These are phyloP conservation scores for Penicillium paneum DNA, from an alignment of 2,329 filamentous ascomycete genomes.

Conservation along the genomic window DNA sequence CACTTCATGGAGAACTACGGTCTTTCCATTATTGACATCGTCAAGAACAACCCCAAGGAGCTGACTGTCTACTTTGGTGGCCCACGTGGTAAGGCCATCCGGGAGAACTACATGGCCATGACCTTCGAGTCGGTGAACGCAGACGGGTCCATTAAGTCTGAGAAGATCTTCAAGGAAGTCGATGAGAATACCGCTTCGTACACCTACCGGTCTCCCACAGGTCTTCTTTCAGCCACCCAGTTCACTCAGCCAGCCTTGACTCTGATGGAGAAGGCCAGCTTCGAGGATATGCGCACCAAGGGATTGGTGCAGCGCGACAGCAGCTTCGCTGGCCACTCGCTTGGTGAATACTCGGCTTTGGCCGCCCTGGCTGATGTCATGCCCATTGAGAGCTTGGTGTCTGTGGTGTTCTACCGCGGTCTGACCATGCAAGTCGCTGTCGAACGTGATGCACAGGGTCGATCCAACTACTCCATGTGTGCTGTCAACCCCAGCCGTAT, in stretches of 20 bases:
- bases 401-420: conserved; percentile 95
- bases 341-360: conserved; percentile 96
- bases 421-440: conserved; percentile 12
- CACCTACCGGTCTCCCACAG: conserved; percentile 93
- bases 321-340: conserved; percentile 95
- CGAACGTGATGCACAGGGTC: conserved; percentile 9
- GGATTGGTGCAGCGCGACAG: conserved; percentile 93
- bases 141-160: conserved; percentile 91
- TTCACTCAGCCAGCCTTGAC: conserved; percentile 98
- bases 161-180: conserved; percentile 99
- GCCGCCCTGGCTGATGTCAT: conserved; percentile 96
- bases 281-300: conserved; percentile 98
- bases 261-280: conserved; percentile 99
- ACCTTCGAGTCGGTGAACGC: conserved; percentile 96
- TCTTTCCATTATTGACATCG: conserved; percentile 97
- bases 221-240: conserved; percentile 92
- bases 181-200: conserved; percentile 89
- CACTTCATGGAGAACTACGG: conserved; percentile 99
- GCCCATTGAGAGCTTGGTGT: conserved; percentile 98
- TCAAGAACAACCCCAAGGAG: conserved; percentile 99
- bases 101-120: conserved; percentile 99
- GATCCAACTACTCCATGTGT: conserved; percentile 68
- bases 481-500: conserved; percentile 98
- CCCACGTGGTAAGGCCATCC: conserved; percentile 92
- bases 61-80: conserved; percentile 98